Conservation (phyloP, 179 eudicot species). For the Nepenthes alata region DNA sequence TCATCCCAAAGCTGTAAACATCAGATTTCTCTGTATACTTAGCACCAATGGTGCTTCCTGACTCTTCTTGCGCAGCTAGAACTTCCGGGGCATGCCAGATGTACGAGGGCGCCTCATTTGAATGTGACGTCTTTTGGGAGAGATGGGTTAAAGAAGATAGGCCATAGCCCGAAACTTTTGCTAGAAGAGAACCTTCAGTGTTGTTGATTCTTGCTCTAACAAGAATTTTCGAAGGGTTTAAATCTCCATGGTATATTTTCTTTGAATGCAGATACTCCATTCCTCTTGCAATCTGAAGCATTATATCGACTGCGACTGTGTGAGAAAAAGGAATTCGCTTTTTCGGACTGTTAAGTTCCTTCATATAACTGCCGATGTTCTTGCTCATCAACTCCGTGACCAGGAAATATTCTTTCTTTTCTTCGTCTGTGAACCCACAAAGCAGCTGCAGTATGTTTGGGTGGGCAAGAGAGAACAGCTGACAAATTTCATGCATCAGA, state of each 20-base stretch:
- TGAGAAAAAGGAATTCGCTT: slow-evolving; percentile 41
- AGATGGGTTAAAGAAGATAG: slow-evolving; percentile 19
- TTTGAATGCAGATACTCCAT: slow-evolving; percentile 80
- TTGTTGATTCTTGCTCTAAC: slow-evolving; percentile 22
- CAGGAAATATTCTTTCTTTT: slow-evolving; percentile 47
- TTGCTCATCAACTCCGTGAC: slow-evolving; percentile 65
- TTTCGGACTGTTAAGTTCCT: slow-evolving; percentile 39
- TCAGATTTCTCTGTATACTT: slow-evolving; percentile 51
- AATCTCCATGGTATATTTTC: slow-evolving; percentile 58
- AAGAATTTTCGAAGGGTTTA: slow-evolving; percentile 61
- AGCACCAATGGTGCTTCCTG: slow-evolving; percentile 8
- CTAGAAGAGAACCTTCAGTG: slow-evolving; percentile 43
- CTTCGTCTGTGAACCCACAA: slow-evolving; percentile 58
- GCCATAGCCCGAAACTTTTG: slow-evolving; percentile 50
- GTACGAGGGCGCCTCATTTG: slow-evolving; percentile 21
- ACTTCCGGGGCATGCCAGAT: slow-evolving; percentile 80
- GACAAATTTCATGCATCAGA: slow-evolving; percentile 27
- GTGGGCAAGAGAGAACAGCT: slow-evolving; percentile 43
- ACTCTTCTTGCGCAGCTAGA: slow-evolving; percentile 39
- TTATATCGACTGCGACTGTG: slow-evolving; percentile 47
- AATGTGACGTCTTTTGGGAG: slow-evolving; percentile 19
- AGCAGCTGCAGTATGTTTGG: slow-evolving; percentile 49
- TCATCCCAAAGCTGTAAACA: slow-evolving; percentile 76
- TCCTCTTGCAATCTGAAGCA: slow-evolving; percentile 86
- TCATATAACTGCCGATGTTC: slow-evolving; percentile 38